Evolutionary conservation across 129 eudicot species (phyloP).

Genomic region (carrot (Daucus carota)): DH1_v3.0 NC_030389.2:22803501-22804000

Average conservation of each 20-base stretch:
- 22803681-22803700: no score
- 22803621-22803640: conserved; percentile 45
- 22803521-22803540: conserved; percentile 51
- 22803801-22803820: conserved; percentile 42
- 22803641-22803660: no score
- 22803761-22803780: no score
- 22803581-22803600: conserved; percentile 49
- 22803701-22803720: no score
- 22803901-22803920: conserved; percentile 53
- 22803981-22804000: conserved; percentile 48
- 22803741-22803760: no score
- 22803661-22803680: no score
- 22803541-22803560: conserved; percentile 92
- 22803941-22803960: conserved; percentile 49
- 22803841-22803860: conserved; percentile 65
- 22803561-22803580: conserved; percentile 63
- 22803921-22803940: conserved; percentile 66
- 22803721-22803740: no score
- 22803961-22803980: conserved; percentile 24
- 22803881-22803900: conserved; percentile 78
- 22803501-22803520: conserved; percentile 74
- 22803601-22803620: conserved; percentile 90
- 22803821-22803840: conserved; percentile 91
- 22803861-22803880: conserved; percentile 87
- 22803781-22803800: background rate